Evolutionary conservation across 2,329 filamentous ascomycete genomes (phyloP), one percentile per base, ranked within the genome.

Genomic region (Amylocarpus encephaloides): DNA sequence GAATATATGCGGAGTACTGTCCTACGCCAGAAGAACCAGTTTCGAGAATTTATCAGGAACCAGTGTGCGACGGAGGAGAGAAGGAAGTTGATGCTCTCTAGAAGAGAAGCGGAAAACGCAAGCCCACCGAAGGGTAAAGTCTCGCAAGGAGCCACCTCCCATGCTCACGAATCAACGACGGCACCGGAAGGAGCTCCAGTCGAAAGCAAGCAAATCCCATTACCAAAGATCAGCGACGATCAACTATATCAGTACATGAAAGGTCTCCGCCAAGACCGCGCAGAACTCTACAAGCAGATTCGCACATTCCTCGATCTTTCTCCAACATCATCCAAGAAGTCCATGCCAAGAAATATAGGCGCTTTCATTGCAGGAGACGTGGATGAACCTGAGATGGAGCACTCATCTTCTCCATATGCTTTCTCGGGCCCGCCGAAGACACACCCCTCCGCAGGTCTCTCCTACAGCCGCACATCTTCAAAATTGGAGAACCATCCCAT

Each of bases 381-480:
- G 9, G 16, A 19, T 2, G 19, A 26, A 3, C 12, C n/a, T 13
- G 16, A 13, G 2, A 34, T 35, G 26, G 15, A 26, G 13, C 32
- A n/a, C 33, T 44, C 13, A 18, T 26, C 42, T 7, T 66, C 67
- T 9, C 69, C 70, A 50, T 77, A 76, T 58, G 68, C 68, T 32
- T 60, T 65, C 30, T 64, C 64, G 26, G 76, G 75, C 2, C 78
- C 78, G 16, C 78, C 79, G 1, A 75, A 74, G 51, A 85, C 82
- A 6, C 82, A 86, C 65, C 82, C 82, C 2, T 82, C 78, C 3
- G 82, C 78, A 4, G 82, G 82, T 55, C 69, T 86, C 5, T 76
- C 77, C 12, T 85, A 86, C 62, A 68, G 78, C 2, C 74, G 78
- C 43, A 77, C 76, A 11, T 71, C 73, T 48, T 70, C 76, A 18